These are phyloP conservation scores for Fusarium incarnatum DNA, from an alignment of 2,329 filamentous ascomycete genomes.

Conservation along the genomic window DNA sequence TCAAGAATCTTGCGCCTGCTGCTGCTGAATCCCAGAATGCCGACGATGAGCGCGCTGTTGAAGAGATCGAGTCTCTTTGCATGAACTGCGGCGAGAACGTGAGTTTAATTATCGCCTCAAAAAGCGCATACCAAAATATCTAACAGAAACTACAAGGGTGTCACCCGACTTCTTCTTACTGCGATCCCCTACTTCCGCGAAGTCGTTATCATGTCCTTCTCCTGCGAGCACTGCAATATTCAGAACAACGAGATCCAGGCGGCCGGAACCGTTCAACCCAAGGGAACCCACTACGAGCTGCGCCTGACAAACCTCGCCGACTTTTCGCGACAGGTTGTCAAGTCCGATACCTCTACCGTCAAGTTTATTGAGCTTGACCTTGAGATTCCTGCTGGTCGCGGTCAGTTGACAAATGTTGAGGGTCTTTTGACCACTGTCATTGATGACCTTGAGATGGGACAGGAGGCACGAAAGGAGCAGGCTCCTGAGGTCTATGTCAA, in stretches of 20 bases:
- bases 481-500: conserved; percentile 83
- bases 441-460: conserved; percentile 83
- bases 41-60: conserved; percentile 67
- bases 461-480: conserved; percentile 82
- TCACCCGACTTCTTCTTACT: conserved; percentile 87
- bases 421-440: conserved; percentile 83
- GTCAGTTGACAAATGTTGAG: conserved; percentile 94
- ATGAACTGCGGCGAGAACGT: conserved; percentile 89
- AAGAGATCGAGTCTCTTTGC: conserved; percentile 82
- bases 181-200: conserved; percentile 97
- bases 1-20: conserved; percentile 61
- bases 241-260: conserved; percentile 95
- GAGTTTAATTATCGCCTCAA: conserved; percentile 44
- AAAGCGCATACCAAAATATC: conserved; percentile 3
- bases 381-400: conserved; percentile 90
- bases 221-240: conserved; percentile 88
- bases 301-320: conserved; percentile 79
- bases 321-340: conserved; percentile 88
- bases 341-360: conserved; percentile 87
- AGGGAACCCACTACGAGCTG: conserved; percentile 85
- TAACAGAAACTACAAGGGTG: conserved; percentile 68
- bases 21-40: conserved; percentile 50
- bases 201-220: conserved; percentile 96
- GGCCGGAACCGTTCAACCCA: conserved; percentile 90
- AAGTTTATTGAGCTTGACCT: conserved; percentile 92